Evolutionary conservation across 495 filamentous ascomycete species (phyloP).

Genomic region (Annulohypoxylon moriforme): DNA sequence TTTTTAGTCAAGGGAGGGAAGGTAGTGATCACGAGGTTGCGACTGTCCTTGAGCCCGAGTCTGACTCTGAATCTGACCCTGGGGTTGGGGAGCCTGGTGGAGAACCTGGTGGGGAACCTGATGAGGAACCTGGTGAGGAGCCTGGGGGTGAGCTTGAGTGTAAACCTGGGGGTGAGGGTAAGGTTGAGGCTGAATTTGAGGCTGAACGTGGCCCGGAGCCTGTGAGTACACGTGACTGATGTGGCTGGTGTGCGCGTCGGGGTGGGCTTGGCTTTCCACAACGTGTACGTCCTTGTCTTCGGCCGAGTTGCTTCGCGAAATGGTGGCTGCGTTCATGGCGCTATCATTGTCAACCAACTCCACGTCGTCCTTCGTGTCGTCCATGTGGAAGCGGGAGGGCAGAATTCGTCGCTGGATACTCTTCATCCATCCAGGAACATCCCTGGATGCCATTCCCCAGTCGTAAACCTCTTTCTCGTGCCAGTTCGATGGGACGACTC

Average conservation of each 20-base stretch:
- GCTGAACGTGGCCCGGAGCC: neutral
- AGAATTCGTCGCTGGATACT: conserved; percentile 32
- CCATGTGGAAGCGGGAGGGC: conserved; percentile 14
- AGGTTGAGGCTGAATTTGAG: neutral
- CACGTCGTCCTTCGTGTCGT: conserved; percentile 43
- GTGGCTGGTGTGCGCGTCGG: neutral
- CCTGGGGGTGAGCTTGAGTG: neutral
- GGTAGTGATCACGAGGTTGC: conserved; percentile 19
- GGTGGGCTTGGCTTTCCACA: conserved; percentile 4
- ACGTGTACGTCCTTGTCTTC: conserved; percentile 41
- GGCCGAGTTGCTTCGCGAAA: conserved; percentile 46
- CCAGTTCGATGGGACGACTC: conserved; percentile 75
- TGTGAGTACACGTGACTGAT: neutral
- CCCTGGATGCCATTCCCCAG: conserved; percentile 60
- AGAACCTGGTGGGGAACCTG: conserved; percentile 8
- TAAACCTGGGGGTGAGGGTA: neutral
- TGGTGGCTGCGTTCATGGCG: conserved; percentile 44
- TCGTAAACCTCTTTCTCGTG: conserved; percentile 81
- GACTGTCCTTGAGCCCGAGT: neutral
- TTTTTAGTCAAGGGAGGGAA: conserved; percentile 47
- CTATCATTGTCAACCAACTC: conserved; percentile 49
- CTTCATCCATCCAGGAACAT: conserved; percentile 49
- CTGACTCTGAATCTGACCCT: neutral
- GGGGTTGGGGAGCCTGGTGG: neutral
- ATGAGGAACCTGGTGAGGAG: neutral